A percentile compares a stretch with the other conserved stretches of the same genome.
phyloP scores from a whole-genome alignment of 129 eudicot genomes.

The Escallonia rubra region DNA sequence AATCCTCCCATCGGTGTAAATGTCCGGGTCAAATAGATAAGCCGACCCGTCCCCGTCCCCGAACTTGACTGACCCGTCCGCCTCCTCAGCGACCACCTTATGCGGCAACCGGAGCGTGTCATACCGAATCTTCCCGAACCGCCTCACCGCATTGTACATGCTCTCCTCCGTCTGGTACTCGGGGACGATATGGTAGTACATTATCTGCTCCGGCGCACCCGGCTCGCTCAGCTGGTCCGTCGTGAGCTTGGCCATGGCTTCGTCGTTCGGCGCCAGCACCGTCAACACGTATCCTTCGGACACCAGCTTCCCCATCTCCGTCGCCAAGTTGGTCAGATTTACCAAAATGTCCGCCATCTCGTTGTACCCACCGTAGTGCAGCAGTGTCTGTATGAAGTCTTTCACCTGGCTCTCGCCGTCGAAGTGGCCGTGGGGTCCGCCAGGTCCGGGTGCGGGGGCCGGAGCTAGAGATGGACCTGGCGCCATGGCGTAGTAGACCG shows the following conservation, averaged over 20 bases:
- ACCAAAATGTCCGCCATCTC: conserved; percentile 89
- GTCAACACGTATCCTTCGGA: conserved; percentile 92
- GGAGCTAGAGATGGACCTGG: conserved; percentile 92
- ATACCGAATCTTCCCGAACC: conserved; percentile 75
- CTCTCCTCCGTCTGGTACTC: conserved; percentile 97
- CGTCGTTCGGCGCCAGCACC: conserved; percentile 86
- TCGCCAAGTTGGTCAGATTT: conserved; percentile 67
- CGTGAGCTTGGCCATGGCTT: conserved; percentile 87
- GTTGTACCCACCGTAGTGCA: conserved; percentile 90
- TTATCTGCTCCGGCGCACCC: conserved; percentile 85
- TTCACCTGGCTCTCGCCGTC: conserved; percentile 91
- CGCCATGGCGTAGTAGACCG: conserved; percentile 73
- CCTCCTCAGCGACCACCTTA: conserved; percentile 74
- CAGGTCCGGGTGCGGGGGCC: conserved; percentile 97
- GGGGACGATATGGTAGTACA: conserved; percentile 81
- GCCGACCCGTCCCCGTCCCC: conserved; percentile 70
- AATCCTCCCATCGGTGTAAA: conserved; percentile 84
- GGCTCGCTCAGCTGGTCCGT: conserved; percentile 88
- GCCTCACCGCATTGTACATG: conserved; percentile 81
- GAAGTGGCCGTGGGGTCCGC: conserved; percentile 77
- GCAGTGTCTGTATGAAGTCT: conserved; percentile 74
- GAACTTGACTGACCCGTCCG: conserved; percentile 90
- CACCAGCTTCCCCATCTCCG: conserved; percentile 84
- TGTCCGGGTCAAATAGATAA: conserved; percentile 91
- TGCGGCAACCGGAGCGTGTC: conserved; percentile 75